Evolutionary conservation across 2,329 filamentous ascomycete species (phyloP).

Genomic region (Neobulgaria alba): DNA sequence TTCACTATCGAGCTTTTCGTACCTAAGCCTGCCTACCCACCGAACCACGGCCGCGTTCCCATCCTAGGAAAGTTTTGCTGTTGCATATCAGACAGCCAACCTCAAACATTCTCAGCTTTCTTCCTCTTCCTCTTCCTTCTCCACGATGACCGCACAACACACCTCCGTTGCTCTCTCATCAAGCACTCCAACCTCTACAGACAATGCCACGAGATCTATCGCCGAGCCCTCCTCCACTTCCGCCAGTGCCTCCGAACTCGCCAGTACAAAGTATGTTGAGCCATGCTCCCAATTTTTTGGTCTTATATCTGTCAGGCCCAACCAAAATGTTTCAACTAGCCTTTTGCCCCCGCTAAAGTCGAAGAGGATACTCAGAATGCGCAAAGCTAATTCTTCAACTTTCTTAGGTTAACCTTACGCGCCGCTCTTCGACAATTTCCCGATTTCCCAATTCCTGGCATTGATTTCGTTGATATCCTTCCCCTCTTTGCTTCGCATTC

Average conservation of each 20-base stretch:
- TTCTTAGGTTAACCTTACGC: slow-evolving; percentile 48
- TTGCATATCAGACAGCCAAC: slow-evolving; percentile 18
- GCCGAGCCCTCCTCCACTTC: slow-evolving; percentile 26
- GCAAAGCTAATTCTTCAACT: no score
- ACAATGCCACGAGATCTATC: slow-evolving; percentile 28
- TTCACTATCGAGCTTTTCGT: slow-evolving; percentile 2
- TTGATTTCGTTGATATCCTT: slow-evolving; percentile 97
- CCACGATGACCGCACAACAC: slow-evolving; percentile 25
- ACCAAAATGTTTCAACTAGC: no score
- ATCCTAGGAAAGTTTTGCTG: slow-evolving; percentile 17
- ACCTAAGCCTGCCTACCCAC: slow-evolving; percentile 8
- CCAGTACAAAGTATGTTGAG: slow-evolving; percentile 40
- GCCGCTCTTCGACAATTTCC: slow-evolving; percentile 72
- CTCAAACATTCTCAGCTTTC: slow-evolving; percentile 6
- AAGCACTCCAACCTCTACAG: slow-evolving; percentile 9
- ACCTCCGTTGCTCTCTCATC: slow-evolving; percentile 11
- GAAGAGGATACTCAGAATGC: no score
- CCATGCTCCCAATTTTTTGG: no score
- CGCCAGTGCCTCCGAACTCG: slow-evolving; percentile 27
- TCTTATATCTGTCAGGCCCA: no score
- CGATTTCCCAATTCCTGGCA: slow-evolving; percentile 86
- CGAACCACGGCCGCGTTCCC: slow-evolving; percentile 10
- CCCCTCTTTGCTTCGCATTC: slow-evolving; percentile 78
- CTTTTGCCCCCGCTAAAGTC: no score
- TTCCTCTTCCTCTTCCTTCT: slow-evolving; percentile 20